phyloP scores from a whole-genome alignment of 306 rosid species.

The Lathyrus oleraceus region DNA sequence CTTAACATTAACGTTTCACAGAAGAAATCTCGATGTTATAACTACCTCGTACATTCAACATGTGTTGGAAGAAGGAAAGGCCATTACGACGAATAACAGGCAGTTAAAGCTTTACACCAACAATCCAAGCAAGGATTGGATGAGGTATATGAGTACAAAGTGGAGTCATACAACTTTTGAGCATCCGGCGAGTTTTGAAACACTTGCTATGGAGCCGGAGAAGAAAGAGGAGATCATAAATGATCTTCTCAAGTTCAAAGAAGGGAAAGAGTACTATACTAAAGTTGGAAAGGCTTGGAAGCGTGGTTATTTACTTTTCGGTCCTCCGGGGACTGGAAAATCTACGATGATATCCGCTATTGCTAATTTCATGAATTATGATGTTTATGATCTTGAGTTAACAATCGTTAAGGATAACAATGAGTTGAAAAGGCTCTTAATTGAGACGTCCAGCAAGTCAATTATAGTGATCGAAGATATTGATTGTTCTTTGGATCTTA shows the following conservation, averaged over 20 bases:
- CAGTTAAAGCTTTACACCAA: background rate
- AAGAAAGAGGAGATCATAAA: background rate
- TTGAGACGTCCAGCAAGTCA: background rate
- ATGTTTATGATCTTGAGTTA: slow-evolving; percentile 8
- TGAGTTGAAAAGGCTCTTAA: background rate
- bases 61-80: slow-evolving; percentile 12
- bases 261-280: slow-evolving; percentile 4
- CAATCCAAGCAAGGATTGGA: background rate
- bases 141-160: background rate
- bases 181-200: background rate
- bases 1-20: background rate
- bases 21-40: background rate
- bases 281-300: slow-evolving; percentile 11
- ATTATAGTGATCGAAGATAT: slow-evolving; percentile 3
- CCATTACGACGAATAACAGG: background rate
- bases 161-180: slow-evolving; percentile 4
- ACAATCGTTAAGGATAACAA: background rate
- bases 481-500: slow-evolving; percentile 12
- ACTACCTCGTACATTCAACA: background rate
- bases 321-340: slow-evolving; percentile 5
- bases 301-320: slow-evolving; percentile 1
- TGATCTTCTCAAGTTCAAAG: slow-evolving; percentile 1
- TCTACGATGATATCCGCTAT: background rate
- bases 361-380: slow-evolving; percentile 6
- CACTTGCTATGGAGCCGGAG: background rate